Conservation (phyloP, 192 early-diverging fungal species). For the Gaertneriomyces sp. region DNA sequence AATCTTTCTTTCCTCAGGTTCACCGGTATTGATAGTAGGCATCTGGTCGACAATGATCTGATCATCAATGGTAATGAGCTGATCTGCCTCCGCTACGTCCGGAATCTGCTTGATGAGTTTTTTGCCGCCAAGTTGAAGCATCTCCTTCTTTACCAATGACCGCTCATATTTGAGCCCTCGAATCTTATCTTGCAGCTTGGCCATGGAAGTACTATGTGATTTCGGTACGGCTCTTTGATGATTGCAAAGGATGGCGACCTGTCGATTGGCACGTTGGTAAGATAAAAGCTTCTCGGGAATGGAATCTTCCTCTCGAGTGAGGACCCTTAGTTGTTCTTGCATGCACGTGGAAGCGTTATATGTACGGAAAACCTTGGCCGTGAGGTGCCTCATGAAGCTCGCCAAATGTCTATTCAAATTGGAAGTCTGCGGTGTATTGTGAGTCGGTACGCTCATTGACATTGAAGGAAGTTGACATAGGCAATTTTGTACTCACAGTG, state of each 20-base stretch:
- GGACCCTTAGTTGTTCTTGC: conserved; percentile 74
- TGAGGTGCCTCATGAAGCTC: conserved; percentile 82
- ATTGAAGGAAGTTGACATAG: not conserved
- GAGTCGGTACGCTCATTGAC: not conserved
- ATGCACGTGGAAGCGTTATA: conserved; percentile 94
- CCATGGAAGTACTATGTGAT: conserved; percentile 70
- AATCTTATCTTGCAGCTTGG: conserved; percentile 80
- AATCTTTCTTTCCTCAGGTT: too few relatives aligned
- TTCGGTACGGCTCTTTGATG: conserved; percentile 91
- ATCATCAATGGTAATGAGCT: too few relatives aligned
- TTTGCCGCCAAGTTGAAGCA: conserved; percentile 65
- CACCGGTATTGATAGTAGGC: too few relatives aligned
- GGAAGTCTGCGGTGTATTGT: conserved; percentile 50
- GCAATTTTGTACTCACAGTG: conserved; percentile 49
- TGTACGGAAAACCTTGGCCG: conserved; percentile 99
- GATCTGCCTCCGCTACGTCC: conserved; percentile 61
- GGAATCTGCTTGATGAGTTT: conserved; percentile 72
- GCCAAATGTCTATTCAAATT: conserved; percentile 86
- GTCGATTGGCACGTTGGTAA: conserved; percentile 92
- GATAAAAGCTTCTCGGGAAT: conserved; percentile 83
- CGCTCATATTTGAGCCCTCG: conserved; percentile 84
- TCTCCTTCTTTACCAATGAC: conserved; percentile 61
- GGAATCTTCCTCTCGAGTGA: conserved; percentile 65
- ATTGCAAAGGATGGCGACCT: conserved; percentile 96
- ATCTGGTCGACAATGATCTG: too few relatives aligned